phyloP scores from a whole-genome alignment of 805 yeast genomes.

The Ogataea allantospora region DNA sequence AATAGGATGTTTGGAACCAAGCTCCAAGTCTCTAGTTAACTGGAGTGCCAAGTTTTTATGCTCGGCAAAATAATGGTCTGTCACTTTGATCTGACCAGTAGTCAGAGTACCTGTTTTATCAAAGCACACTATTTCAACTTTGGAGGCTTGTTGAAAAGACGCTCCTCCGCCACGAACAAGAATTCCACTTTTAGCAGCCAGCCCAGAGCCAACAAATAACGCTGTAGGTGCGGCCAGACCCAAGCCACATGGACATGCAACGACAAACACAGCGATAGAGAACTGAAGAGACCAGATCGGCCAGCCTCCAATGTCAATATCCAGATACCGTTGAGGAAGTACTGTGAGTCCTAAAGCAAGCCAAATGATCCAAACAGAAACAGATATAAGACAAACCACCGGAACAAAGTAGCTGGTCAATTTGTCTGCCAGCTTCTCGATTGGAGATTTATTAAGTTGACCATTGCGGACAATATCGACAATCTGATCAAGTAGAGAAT shows the following conservation, averaged over 20 bases:
- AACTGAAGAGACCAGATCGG: constrained; percentile 74
- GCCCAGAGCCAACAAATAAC: constrained; percentile 71
- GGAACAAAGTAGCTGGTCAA: constrained; percentile 77
- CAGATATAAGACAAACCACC: constrained; percentile 55
- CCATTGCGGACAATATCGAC: constrained; percentile 71
- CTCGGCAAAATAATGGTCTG: constrained; percentile 42
- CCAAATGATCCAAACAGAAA: constrained; percentile 71
- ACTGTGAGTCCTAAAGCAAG: constrained; percentile 53
- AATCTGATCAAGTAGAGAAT: constrained; percentile 67
- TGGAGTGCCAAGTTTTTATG: constrained; percentile 39
- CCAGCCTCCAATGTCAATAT: constrained; percentile 73
- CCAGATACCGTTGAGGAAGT: constrained; percentile 55
- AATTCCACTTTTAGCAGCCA: constrained; percentile 76
- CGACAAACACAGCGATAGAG: constrained; percentile 75
- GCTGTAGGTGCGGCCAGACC: constrained; percentile 88
- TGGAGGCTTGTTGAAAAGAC: constrained; percentile 76
- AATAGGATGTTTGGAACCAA: constrained; percentile 66
- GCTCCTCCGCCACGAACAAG: constrained; percentile 80
- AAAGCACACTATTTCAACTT: constrained; percentile 62
- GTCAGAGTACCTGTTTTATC: constrained; percentile 82
- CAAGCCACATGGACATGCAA: constrained; percentile 85
- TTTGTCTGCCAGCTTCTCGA: constrained; percentile 66
- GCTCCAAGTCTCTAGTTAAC: constrained; percentile 56
- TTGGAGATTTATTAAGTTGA: constrained; percentile 69
- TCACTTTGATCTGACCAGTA: constrained; percentile 54